Percentiles rank a stretch among this genome's conserved stretches.
phyloP scores from a whole-genome alignment of 2,329 filamentous ascomycete species.

The Hirsutella rhossiliensis region DNA sequence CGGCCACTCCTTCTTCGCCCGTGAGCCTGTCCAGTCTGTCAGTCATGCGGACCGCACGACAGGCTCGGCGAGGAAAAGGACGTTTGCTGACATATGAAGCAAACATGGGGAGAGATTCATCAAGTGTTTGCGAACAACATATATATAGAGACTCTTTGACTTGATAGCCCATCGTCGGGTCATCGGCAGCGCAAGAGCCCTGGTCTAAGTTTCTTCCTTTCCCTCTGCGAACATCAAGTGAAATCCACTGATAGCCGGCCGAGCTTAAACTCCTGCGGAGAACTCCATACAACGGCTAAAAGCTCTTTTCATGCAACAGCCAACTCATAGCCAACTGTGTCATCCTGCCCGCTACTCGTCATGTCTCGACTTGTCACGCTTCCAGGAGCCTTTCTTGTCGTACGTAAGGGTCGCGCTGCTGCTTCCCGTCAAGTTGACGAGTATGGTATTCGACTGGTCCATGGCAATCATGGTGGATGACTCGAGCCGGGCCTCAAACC shows the following conservation, averaged over 20 bases:
- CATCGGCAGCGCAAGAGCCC: no score
- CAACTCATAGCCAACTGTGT: not conserved
- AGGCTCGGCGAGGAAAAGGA: no score
- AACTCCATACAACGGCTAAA: not conserved
- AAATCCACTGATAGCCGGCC: not conserved
- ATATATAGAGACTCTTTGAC: no score
- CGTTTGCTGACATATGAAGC: no score
- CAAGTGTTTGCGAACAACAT: no score
- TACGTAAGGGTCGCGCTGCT: not conserved
- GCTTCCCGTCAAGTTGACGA: not conserved
- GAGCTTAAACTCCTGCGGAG: not conserved
- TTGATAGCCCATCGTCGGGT: no score
- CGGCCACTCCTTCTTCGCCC: no score
- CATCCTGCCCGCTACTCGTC: not conserved
- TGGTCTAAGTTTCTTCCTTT: no score
- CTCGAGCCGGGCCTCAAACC: not conserved
- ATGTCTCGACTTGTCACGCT: not conserved
- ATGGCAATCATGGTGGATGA: not conserved
- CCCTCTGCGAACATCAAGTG: no score
- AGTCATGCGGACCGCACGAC: no score
- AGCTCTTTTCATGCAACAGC: not conserved
- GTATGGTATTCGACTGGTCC: not conserved
- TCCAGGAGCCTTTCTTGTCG: not conserved
- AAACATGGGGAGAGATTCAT: no score
- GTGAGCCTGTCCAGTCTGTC: no score